Base-by-base conservation (phyloP, 768 basidiomycete genomes). In the Lentinula detonsa region DNA sequence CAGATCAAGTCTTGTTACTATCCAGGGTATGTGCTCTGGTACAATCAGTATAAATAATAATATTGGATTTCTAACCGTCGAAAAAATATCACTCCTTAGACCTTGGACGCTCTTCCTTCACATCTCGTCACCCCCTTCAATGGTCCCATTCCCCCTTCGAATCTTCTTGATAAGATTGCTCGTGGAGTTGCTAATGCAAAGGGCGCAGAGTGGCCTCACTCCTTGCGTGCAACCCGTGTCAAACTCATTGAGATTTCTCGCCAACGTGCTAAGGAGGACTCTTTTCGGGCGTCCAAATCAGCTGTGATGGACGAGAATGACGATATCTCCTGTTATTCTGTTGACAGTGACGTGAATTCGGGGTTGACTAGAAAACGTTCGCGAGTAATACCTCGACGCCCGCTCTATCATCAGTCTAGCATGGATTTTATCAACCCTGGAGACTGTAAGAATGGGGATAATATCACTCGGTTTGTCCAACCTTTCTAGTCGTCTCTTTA, bases 81-180 rank as follows among this genome's bases (percentile, higher is more conserved):
- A 48, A 39, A 48, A 48, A 18, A 11, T 48, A n/a, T 9, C 5
- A 18, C 2, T 45, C n/a, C 15, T 45, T 11, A 91, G 91, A 91
- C 92, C 15, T 81, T 94, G 9, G 92, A 94, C 69, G 87, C 87
- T 48, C 84, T 93, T 62, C 91, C 91, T 9, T 76, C 86, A 5
- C 90, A 93, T 66, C 82, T 94, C n/a, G 78, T 91, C 70, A 93
- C 92, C 15, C 92, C 91, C 58, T 93, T 91, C 79, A 86, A 88
- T 64, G 91, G 92, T 34, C 81, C 86, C 49, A 83, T 93, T 18
- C 92, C 92, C 1, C 91, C 91, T 35, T 85, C 89, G 13, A 93
- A 93, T 71, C 82, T 93, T 21, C 85, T 94, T 62, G 91, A 94
- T 72, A 91, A 90, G 76, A 86, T 94, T 65, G 90, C 92, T 10